phyloP scores from a whole-genome alignment of 2,329 filamentous ascomycete genomes.

The Ophiostoma sp. region DNA sequence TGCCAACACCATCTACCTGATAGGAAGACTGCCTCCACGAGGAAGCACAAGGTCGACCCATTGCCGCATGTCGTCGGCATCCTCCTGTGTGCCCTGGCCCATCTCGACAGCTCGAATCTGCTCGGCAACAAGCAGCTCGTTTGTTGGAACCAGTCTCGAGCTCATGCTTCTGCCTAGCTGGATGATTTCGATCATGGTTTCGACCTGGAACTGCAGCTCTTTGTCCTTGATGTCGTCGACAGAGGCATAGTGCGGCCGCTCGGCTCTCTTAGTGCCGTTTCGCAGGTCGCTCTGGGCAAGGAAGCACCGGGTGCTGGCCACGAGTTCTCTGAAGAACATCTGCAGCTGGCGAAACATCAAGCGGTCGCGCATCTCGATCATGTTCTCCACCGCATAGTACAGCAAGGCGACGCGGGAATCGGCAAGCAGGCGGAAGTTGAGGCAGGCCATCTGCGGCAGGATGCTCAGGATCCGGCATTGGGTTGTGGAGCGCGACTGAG shows the following conservation, averaged over 20 bases:
- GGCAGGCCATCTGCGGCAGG: slow-evolving; percentile 45
- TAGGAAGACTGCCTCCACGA: not conserved
- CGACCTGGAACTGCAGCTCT: slow-evolving; percentile 31
- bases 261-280: not conserved
- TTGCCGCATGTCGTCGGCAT: not conserved
- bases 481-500: slow-evolving; percentile 34
- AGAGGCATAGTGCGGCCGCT: not conserved
- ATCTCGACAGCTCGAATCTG: not conserved
- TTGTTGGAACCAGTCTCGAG: not conserved
- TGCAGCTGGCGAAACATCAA: slow-evolving; percentile 47
- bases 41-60: not conserved
- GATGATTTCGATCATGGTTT: slow-evolving; percentile 47
- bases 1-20: not conserved
- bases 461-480: slow-evolving; percentile 51
- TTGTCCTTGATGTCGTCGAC: not conserved
- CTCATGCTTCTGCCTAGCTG: slow-evolving; percentile 30
- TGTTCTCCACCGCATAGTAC: slow-evolving; percentile 47
- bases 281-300: not conserved
- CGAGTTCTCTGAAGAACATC: not conserved
- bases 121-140: not conserved
- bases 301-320: not conserved
- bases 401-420: slow-evolving; percentile 36
- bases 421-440: slow-evolving; percentile 41
- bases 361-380: slow-evolving; percentile 47
- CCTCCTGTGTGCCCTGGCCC: not conserved